Evolutionary conservation across 257 asterid species (phyloP).

Genomic region (Hygrophila difformis): DNA sequence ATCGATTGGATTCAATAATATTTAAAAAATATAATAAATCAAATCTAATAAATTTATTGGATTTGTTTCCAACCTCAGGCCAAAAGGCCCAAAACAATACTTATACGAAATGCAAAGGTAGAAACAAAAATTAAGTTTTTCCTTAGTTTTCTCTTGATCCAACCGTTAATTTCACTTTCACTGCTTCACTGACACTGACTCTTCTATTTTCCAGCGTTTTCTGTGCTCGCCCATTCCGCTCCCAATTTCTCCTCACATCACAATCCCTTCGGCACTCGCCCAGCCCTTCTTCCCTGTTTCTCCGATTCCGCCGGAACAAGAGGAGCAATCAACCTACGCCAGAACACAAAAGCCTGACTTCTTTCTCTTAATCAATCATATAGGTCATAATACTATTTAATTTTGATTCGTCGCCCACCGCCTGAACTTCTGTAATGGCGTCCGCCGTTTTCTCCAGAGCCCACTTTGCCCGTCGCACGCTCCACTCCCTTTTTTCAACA

Average conservation of each 20-base stretch:
- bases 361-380: background rate
- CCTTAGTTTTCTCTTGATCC: too few species aligned
- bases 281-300: background rate
- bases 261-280: constrained; percentile 4
- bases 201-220: background rate
- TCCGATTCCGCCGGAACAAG: background rate
- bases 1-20: too few species aligned
- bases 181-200: too few species aligned
- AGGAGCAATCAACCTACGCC: background rate
- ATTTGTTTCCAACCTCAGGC: too few species aligned
- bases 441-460: constrained; percentile 51
- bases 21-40: too few species aligned
- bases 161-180: too few species aligned
- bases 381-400: background rate
- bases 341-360: background rate
- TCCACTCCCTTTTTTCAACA: constrained; percentile 29
- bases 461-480: constrained; percentile 45
- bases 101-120: too few species aligned
- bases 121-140: too few species aligned
- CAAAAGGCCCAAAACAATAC: too few species aligned
- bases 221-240: constrained; percentile 4
- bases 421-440: constrained; percentile 32
- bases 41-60: too few species aligned
- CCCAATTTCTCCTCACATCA: background rate
- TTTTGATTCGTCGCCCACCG: background rate